Evolutionary conservation across 2,329 filamentous ascomycete genomes (phyloP).

Genomic region (Penicillium crustosum): DNA sequence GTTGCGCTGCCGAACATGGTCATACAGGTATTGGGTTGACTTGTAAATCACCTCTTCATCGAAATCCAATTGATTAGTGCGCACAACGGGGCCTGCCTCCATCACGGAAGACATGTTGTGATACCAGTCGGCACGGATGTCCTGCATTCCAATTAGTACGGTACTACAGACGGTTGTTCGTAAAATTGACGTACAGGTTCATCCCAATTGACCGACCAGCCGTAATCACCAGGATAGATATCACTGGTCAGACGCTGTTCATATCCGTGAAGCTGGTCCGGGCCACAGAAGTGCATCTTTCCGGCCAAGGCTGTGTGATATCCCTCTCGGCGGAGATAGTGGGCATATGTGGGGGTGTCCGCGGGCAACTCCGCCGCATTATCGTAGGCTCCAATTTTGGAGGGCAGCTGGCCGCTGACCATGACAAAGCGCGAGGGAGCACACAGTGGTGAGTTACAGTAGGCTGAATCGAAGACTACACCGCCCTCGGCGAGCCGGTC

Average conservation of each 20-base stretch:
- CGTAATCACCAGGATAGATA: constrained; percentile 92
- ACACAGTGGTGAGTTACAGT: constrained; percentile 90
- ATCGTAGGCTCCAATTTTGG: constrained; percentile 88
- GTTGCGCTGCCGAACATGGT: constrained; percentile 79
- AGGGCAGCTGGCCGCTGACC: constrained; percentile 87
- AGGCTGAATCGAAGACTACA: constrained; percentile 89
- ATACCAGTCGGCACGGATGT: constrained; percentile 80
- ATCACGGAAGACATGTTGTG: constrained; percentile 93
- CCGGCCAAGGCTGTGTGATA: constrained; percentile 90
- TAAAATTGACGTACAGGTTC: constrained; percentile 58
- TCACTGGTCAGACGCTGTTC: constrained; percentile 91
- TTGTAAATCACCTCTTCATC: constrained; percentile 96
- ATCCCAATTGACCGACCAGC: constrained; percentile 96
- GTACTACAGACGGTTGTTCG: neutral
- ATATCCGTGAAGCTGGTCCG: constrained; percentile 88
- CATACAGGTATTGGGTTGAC: constrained; percentile 84
- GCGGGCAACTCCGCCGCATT: constrained; percentile 83
- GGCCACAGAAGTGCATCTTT: constrained; percentile 95
- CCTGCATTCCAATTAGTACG: constrained; percentile 23
- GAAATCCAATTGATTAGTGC: constrained; percentile 93
- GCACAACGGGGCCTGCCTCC: constrained; percentile 82
- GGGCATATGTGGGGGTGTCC: constrained; percentile 86
- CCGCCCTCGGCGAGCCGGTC: constrained; percentile 77
- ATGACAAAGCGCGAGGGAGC: constrained; percentile 91
- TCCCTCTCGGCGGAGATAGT: constrained; percentile 79